A percentile compares a stretch with the other conserved stretches of the same genome.
Conservation (phyloP, 2,329 filamentous ascomycete genomes). For the Helminthosporium solani region DNA sequence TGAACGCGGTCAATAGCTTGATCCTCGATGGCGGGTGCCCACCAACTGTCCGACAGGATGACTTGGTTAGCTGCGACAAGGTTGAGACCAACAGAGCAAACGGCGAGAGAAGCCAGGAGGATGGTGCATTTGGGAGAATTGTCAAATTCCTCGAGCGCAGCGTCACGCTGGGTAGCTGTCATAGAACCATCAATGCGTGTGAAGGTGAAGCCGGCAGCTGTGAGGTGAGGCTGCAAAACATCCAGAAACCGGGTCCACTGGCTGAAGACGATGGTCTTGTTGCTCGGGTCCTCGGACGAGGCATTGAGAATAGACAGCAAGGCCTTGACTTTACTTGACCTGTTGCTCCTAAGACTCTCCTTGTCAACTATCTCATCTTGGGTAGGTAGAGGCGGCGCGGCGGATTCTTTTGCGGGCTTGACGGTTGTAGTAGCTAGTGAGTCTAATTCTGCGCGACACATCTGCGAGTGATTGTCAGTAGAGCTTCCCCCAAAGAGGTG, state of each 20-base stretch:
- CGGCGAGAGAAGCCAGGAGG: conserved; percentile 77
- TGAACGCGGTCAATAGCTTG: conserved; percentile 89
- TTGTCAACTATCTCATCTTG: conserved; percentile 53
- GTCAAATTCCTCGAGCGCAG: conserved; percentile 67
- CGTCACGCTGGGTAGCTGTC: conserved; percentile 68
- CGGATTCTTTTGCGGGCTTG: conserved; percentile 61
- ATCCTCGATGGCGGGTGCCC: conserved; percentile 87
- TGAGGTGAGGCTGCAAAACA: conserved; percentile 69
- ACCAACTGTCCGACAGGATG: conserved; percentile 83
- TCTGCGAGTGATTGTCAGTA: conserved; percentile 25
- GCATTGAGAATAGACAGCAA: conserved; percentile 73
- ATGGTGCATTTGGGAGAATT: conserved; percentile 67
- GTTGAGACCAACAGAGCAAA: conserved; percentile 84
- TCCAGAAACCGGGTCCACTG: conserved; percentile 77
- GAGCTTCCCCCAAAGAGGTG: not conserved
- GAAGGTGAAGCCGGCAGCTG: conserved; percentile 60
- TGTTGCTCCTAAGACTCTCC: conserved; percentile 49
- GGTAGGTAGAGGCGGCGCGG: conserved; percentile 20
- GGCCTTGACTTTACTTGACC: conserved; percentile 81
- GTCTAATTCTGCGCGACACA: conserved; percentile 72
- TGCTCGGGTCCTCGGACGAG: conserved; percentile 59
- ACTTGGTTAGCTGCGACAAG: conserved; percentile 84
- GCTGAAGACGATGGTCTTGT: conserved; percentile 72
- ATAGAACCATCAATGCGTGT: conserved; percentile 81
- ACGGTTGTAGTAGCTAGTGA: conserved; percentile 55